Base-by-base conservation (phyloP, 768 basidiomycete species). In the Vararia minispora region DNA sequence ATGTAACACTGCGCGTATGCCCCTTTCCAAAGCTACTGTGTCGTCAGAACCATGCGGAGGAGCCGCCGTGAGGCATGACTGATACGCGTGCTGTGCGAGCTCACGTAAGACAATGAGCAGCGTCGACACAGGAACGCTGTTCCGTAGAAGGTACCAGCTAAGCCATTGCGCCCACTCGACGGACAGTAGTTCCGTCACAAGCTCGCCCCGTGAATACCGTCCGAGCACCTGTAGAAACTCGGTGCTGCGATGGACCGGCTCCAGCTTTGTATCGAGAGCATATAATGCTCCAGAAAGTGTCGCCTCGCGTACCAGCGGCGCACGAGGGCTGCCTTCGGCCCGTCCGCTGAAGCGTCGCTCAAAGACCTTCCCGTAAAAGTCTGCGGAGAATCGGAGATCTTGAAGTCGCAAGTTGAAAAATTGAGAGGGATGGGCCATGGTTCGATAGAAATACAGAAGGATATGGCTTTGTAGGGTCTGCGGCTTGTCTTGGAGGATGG, bases 401-500 rank as follows among this genome's bases (percentile, higher is more conserved):
- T 85, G 80, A 17, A 86, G 55, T 6, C 73, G 64, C 30, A 87
- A 59, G 48, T 77, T 72, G 58, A 79, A 84, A 53, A 73, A 77
- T 7, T 63, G 68, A 5, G 73, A 72, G 3, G 58, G 48, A 0
- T 74, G 71, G 3, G 67, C 60, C 69, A 79, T 74, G 37, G 59
- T 69, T 41, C 84, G 77, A 49, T 77, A 76, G 34, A 65, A 69
- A 52, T 79, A 86, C 21, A 91, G 54, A 1, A 74, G 74, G 2
- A 91, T 62, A 52, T 89, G 82, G 0, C 79, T 68, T 47, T 81
- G 77, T 3, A 92, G 59, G 0, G 83, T 78, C 41, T 76, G 72
- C 10, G 82, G 76, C 54, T 94, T 95, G 59, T 92, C 91, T 54
- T 86, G 79, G n/a, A 90, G 63, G 35, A 97, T 81, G 58, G 85